phyloP scores from a whole-genome alignment of 768 basidiomycete genomes.

The Exidia glandulosa region DNA sequence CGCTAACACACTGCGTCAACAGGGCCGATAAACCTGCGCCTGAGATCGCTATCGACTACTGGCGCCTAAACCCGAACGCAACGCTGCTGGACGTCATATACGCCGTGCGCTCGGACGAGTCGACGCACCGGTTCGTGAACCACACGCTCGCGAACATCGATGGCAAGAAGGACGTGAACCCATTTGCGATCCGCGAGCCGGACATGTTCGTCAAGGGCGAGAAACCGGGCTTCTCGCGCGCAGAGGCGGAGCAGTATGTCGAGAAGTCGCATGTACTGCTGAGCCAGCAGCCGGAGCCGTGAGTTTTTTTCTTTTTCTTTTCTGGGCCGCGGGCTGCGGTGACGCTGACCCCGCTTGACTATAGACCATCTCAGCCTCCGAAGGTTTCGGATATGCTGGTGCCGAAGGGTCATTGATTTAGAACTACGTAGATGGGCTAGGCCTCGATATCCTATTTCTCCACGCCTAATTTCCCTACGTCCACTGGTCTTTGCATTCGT shows the following conservation, averaged over 20 bases:
- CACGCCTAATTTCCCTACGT: no score
- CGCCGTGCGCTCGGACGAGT: slow-evolving; percentile 87
- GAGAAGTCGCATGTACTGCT: neutral
- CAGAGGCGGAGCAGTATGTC: neutral
- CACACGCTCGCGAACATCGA: slow-evolving; percentile 88
- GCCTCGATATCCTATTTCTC: no score
- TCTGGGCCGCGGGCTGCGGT: no score
- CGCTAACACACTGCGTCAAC: neutral
- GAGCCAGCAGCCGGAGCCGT: no score
- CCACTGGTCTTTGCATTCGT: no score
- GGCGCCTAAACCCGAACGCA: slow-evolving; percentile 64
- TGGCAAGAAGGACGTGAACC: slow-evolving; percentile 69
- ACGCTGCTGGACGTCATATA: slow-evolving; percentile 82
- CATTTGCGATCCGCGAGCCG: slow-evolving; percentile 82
- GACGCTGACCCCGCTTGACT: no score
- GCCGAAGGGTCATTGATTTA: no score
- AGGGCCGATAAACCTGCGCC: slow-evolving; percentile 69
- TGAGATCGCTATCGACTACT: slow-evolving; percentile 89
- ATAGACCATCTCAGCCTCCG: no score
- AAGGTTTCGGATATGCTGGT: no score
- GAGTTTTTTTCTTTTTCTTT: no score
- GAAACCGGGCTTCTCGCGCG: slow-evolving; percentile 42
- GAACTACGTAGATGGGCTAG: no score
- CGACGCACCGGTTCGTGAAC: slow-evolving; percentile 91
- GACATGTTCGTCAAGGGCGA: slow-evolving; percentile 76